Evolutionary conservation across 2,329 filamentous ascomycete species (phyloP).

Genomic region (Apiospora marii): DNA sequence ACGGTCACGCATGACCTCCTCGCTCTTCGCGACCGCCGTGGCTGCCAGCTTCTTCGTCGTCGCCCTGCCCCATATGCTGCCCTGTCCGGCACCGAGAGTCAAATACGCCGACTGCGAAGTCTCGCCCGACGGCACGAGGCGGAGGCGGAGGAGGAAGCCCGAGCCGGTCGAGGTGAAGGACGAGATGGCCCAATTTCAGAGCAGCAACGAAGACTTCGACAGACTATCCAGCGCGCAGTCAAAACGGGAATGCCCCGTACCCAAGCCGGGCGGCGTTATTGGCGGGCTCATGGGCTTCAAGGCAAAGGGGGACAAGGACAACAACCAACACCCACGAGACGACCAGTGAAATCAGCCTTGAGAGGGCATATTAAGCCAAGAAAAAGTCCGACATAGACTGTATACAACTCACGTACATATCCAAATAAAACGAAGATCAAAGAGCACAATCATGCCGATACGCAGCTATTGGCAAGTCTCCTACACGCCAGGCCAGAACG

Average conservation of each 20-base stretch:
- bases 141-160: constrained; percentile 52
- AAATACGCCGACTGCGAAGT: constrained; percentile 75
- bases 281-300: constrained; percentile 79
- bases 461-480: neutral
- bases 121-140: constrained; percentile 41
- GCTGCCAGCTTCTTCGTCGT: constrained; percentile 92
- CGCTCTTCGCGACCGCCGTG: constrained; percentile 93
- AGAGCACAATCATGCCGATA: neutral
- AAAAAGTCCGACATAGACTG: constrained; percentile 25
- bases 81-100: constrained; percentile 83
- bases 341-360: constrained; percentile 22
- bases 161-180: constrained; percentile 51
- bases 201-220: constrained; percentile 46
- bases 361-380: neutral
- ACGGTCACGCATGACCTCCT: constrained; percentile 89
- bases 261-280: constrained; percentile 83
- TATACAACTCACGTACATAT: constrained; percentile 25
- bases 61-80: constrained; percentile 85
- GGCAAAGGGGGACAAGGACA: constrained; percentile 40
- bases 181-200: constrained; percentile 57
- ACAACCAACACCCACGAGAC: constrained; percentile 22
- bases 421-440: constrained; percentile 10
- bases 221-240: constrained; percentile 45
- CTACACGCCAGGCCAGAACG: neutral
- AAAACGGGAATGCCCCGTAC: constrained; percentile 85